Evolutionary conservation across 352 stramenopile species (phyloP).

Genomic region (Saprolegnia parasitica): DNA sequence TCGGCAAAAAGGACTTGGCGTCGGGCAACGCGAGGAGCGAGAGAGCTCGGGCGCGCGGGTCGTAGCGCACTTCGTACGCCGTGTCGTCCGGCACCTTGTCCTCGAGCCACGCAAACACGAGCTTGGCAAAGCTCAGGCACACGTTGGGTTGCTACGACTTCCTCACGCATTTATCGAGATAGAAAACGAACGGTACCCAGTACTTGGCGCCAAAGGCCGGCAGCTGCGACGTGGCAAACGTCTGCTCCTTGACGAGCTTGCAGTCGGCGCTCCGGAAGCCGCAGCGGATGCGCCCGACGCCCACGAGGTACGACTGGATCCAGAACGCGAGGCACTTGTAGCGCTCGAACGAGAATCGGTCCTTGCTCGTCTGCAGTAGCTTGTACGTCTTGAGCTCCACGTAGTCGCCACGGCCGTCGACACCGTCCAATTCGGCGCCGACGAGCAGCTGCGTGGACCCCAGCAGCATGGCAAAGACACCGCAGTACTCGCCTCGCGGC

Average conservation of each 20-base stretch:
- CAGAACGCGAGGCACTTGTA: constrained; percentile 80
- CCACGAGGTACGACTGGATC: constrained; percentile 79
- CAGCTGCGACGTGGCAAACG: constrained; percentile 55
- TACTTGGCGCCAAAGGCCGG: constrained; percentile 61
- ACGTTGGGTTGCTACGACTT: constrained; percentile 45
- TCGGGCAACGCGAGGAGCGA: neutral
- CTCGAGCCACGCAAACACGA: constrained; percentile 57
- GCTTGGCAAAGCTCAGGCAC: constrained; percentile 64
- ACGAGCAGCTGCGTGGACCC: constrained; percentile 51
- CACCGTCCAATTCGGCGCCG: constrained; percentile 64
- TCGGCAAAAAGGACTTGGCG: neutral
- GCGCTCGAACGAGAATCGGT: constrained; percentile 66
- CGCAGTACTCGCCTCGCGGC: constrained; percentile 63
- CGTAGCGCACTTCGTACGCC: constrained; percentile 50
- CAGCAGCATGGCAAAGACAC: constrained; percentile 51
- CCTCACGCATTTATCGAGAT: neutral
- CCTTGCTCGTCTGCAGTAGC: constrained; percentile 49
- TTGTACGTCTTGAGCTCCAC: constrained; percentile 73
- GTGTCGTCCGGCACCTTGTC: constrained; percentile 35
- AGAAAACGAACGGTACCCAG: constrained; percentile 42
- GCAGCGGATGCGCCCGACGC: constrained; percentile 62
- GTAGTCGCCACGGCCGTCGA: constrained; percentile 39
- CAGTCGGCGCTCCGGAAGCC: constrained; percentile 67
- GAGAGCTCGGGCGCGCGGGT: constrained; percentile 31
- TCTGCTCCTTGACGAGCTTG: constrained; percentile 56